Percentiles rank a stretch among this genome's conserved stretches.
Conservation (phyloP, 352 stramenopile species). For the Blastocystis hominis region DNA sequence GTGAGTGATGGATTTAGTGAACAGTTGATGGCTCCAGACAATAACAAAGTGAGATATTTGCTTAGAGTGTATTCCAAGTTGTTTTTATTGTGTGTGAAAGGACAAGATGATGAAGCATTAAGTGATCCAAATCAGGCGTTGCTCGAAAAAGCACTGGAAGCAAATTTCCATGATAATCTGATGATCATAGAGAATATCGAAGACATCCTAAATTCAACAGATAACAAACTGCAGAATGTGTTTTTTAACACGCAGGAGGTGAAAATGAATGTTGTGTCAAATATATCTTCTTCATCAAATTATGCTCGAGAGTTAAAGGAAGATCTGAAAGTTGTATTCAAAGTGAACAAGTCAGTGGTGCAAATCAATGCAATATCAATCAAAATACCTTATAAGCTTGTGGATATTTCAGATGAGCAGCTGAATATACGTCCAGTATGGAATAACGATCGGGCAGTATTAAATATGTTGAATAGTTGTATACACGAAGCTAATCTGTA, state of each 20-base stretch:
- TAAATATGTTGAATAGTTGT: neutral
- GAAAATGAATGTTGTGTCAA: neutral
- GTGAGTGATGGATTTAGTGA: too few species aligned
- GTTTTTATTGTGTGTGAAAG: neutral
- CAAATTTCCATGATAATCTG: neutral
- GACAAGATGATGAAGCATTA: slow-evolving; percentile 1
- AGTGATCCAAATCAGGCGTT: neutral
- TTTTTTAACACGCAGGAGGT: neutral
- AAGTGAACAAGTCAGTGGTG: neutral
- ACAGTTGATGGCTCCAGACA: slow-evolving; percentile 12
- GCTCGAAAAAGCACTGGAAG: neutral
- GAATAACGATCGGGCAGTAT: neutral
- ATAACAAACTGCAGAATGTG: neutral
- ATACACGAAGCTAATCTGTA: neutral
- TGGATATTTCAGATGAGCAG: neutral
- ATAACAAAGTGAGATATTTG: neutral
- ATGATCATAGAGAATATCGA: neutral
- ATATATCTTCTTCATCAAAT: neutral
- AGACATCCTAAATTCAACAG: neutral
- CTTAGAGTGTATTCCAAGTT: neutral
- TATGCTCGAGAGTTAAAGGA: neutral
- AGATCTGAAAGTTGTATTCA: neutral
- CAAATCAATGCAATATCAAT: neutral
- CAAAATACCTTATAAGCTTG: neutral
- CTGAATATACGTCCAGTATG: neutral